These are phyloP conservation scores for Madurella fahalii DNA, from an alignment of 2,329 filamentous ascomycete species.

Conservation along the genomic window DNA sequence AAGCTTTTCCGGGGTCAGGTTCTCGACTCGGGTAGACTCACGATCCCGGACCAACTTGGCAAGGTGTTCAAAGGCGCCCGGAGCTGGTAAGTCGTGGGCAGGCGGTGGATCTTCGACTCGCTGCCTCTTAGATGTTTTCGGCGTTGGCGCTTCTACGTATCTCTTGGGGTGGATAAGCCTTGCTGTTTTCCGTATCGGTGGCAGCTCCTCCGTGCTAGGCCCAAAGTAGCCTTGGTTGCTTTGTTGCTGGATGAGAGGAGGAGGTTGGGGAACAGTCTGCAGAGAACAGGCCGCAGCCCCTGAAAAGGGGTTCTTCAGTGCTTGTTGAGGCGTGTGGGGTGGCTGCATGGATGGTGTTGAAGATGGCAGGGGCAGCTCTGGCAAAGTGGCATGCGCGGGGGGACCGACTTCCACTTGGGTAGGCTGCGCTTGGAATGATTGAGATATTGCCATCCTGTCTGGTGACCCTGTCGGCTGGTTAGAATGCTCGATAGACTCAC, in stretches of 20 bases:
- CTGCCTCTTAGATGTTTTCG: slow-evolving; percentile 8
- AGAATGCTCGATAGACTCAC: background rate
- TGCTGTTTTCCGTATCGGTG: slow-evolving; percentile 17
- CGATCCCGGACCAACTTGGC: slow-evolving; percentile 11
- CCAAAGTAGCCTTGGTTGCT: background rate
- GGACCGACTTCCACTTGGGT: background rate
- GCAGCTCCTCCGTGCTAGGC: background rate
- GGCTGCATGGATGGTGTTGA: background rate
- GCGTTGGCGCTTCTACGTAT: background rate
- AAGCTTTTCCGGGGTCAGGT: slow-evolving; percentile 7
- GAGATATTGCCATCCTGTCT: background rate
- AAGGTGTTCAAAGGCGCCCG: slow-evolving; percentile 10
- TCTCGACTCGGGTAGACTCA: background rate
- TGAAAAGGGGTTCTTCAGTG: background rate
- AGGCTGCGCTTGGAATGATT: background rate
- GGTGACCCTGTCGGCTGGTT: background rate
- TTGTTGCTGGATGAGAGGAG: background rate
- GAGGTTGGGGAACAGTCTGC: background rate
- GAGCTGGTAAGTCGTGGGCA: background rate
- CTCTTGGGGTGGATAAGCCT: slow-evolving; percentile 16
- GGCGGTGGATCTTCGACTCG: background rate
- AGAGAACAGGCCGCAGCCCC: background rate
- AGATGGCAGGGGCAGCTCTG: background rate
- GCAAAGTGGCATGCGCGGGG: background rate
- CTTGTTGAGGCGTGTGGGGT: background rate